Evolutionary conservation across 495 filamentous ascomycete genomes (phyloP), one percentile per base, ranked within the genome.

Genomic region (Neurospora hispaniola): DNA sequence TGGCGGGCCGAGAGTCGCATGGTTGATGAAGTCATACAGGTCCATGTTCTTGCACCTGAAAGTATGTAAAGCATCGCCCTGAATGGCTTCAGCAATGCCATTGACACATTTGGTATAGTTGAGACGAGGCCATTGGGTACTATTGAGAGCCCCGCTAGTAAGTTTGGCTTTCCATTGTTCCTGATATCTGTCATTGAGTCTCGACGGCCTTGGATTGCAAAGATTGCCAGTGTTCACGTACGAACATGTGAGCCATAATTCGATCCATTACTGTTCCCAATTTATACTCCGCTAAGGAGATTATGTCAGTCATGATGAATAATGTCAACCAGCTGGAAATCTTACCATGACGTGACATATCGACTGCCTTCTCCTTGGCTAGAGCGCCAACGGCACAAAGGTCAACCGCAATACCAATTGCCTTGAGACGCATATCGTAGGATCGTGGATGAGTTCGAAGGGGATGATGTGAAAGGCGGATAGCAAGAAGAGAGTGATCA

Each of bases 41-140:
- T 88, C 85, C 62, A 88, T 78, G 73, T 84, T 84, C 66, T 79
- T 84, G 77, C 86, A 88, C 71, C 81, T 79, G 79, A 86, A 87
- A 5, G 78, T 81, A 71, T 84, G 79, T 27, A 78, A 77, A 48
- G 79, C 75, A 78, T 86, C 80, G 35, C 81, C 81, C 10, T 72
- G 70, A n/a, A 78, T 75, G 40, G 80, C 78, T 23, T 70, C 78
- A 1, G 83, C 85, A n/a, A 82, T 71, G 1, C 86, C 86, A 71
- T 88, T 79, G n/a, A 76, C 75, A 74, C 86, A 87, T 16, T 71
- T 59, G 70, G 70, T 62, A 27, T 71, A 71, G 20, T 46, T 46
- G 42, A 71, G 42, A 8, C 70, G 40, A 20, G 70, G 70, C 70
- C 70, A 71, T 27, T 71, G 70, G n/a, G 70, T 46, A 5, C 42